Base-by-base conservation (phyloP, 202 grass and related monocot species). In the Zizania palustris region DNA sequence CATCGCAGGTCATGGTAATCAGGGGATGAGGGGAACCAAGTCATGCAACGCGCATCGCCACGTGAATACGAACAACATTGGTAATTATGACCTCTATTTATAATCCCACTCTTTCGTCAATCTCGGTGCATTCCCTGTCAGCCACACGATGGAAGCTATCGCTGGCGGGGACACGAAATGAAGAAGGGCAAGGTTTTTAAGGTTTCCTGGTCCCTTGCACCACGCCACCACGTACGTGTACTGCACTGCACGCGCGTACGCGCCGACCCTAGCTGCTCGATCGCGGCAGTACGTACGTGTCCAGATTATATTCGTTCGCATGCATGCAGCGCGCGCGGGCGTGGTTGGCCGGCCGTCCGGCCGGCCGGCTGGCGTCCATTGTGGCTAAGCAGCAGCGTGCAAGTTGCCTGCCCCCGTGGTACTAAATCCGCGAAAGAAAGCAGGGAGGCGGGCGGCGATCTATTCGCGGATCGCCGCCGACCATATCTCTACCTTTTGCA, bases 101-200 rank as follows among this genome's bases (percentile, higher is more conserved):
- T n/a, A n/a, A n/a, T n/a, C n/a, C n/a, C n/a, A n/a, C n/a, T n/a
- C n/a, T n/a, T n/a, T n/a, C n/a, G n/a, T 28, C 28, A 2, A 28
- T 28, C 28, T 28, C 28, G 70, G 80, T 75, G 71, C 80, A 82
- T 37, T 63, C 71, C 51, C 41, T 49, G 80, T 66, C 80, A 66
- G 73, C 11, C 33, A 38, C 36, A 41, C 10, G 11, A 37, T 38
- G 45, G 67, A 53, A 37, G 7, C 5, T 53, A 71, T 11, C 33
- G 45, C 45, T 51, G 28, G 45, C 14, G 13, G 5, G 64, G 41
- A 22, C 16, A 46, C 43, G 65, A 39, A 61, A 63, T 20, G 44
- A 43, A n/a, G 28, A 28, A 18, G 50, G 78, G 0, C 56, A 9
- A 10, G 9, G 18, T 71, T 63, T 63, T 67, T 51, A 16, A 63